Conservation (phyloP, 176 grass and related monocot genomes). For the Elaeis guineensis region DNA sequence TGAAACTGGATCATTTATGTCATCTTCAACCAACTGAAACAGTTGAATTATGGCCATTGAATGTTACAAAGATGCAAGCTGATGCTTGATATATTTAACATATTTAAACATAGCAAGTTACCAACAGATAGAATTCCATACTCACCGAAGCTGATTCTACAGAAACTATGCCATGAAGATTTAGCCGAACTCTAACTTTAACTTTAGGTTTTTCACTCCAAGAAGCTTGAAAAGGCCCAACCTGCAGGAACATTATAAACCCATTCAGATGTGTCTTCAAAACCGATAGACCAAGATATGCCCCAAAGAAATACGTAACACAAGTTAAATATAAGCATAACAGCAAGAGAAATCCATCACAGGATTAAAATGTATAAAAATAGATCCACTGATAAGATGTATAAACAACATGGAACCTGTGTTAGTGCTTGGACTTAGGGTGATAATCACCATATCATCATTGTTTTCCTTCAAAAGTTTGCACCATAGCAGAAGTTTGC, state of each 20-base stretch:
- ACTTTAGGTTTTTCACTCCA: conserved; percentile 50
- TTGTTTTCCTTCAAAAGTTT: too few relatives aligned
- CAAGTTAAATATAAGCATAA: too few relatives aligned
- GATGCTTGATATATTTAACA: conserved; percentile 4
- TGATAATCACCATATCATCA: too few relatives aligned
- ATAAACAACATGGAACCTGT: too few relatives aligned
- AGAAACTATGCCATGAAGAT: conserved; percentile 89
- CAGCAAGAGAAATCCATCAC: too few relatives aligned
- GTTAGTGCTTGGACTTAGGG: too few relatives aligned
- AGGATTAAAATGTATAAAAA: too few relatives aligned
- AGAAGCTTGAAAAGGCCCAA: conserved; percentile 68
- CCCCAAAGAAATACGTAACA: too few relatives aligned
- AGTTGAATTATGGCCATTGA: conserved; percentile 11
- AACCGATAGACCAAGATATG: too few relatives aligned
- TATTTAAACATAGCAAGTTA: conserved; percentile 8
- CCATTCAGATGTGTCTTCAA: conserved; percentile 1
- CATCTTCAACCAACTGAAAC: conserved; percentile 52
- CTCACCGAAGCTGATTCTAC: conserved; percentile 84
- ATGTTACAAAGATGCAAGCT: not conserved
- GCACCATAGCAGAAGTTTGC: too few relatives aligned
- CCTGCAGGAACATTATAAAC: conserved; percentile 37
- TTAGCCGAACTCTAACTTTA: conserved; percentile 78
- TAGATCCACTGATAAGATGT: too few relatives aligned
- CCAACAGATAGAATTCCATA: conserved; percentile 12
- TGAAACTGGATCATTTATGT: conserved; percentile 14